Percentiles rank a stretch among this genome's conserved stretches.
Evolutionary conservation across 2,329 filamentous ascomycete genomes (phyloP).

Genomic region (Aspergillus sp.): DNA sequence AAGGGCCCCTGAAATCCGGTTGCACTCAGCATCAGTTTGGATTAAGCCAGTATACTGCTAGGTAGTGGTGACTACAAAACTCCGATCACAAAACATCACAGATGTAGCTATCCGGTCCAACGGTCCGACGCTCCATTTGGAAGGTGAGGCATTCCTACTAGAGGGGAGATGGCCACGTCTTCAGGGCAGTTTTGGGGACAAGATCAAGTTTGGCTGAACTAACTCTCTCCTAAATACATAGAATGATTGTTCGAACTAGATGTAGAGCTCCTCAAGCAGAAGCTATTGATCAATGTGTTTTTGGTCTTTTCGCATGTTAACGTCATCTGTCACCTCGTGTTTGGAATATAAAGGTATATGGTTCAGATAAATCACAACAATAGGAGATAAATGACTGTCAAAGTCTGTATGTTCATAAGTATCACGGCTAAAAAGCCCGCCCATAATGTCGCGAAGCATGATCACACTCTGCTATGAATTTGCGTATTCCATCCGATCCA

Average conservation of each 20-base stretch:
- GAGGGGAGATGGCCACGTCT: background rate
- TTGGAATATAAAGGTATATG: background rate
- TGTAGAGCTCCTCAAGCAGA: background rate
- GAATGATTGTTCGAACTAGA: background rate
- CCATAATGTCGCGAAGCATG: conserved; percentile 36
- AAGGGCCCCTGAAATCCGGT: no score
- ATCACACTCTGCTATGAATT: conserved; percentile 67
- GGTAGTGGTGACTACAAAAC: background rate
- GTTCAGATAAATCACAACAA: background rate
- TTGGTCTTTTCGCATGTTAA: background rate
- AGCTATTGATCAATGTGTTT: background rate
- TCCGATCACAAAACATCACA: no score
- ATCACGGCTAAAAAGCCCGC: conserved; percentile 6
- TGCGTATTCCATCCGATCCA: conserved; percentile 65
- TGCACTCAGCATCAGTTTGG: no score
- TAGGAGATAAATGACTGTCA: conserved; percentile 20
- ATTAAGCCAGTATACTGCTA: background rate
- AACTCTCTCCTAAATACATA: no score
- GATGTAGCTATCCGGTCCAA: background rate
- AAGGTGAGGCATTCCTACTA: background rate
- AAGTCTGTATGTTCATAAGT: conserved; percentile 14
- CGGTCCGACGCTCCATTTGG: conserved; percentile 14
- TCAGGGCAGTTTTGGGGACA: background rate
- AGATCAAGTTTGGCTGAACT: background rate
- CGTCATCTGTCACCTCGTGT: background rate